Evolutionary conservation across 2,329 filamentous ascomycete species (phyloP), one percentile per base, ranked within the genome.

Genomic region (Fusarium irregulare): DNA sequence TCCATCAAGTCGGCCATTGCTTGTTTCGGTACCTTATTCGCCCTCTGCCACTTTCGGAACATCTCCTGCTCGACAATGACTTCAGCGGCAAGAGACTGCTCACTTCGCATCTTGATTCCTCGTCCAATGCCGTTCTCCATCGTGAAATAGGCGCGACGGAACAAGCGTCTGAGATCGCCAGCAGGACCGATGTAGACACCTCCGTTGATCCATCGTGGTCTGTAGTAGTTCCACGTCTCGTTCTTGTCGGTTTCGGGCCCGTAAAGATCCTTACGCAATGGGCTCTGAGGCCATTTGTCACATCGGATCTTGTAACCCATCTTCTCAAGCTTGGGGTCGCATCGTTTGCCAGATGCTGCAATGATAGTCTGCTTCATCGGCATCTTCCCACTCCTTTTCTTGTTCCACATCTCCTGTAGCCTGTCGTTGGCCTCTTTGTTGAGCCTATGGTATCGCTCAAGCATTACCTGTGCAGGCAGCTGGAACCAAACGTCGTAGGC

Each of bases 281-380:
- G 60, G 12, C 46, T 32, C 9, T 58, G 46, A 1, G 62, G 62
- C 62, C 60, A 64, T 3, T 6, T 1, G 10, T 64, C 50, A 5
- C 59, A 64, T 18, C n/a, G 37, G 4, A 64, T 14, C 13, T 64
- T 42, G 9, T 57, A 34, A 3, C 61, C 61, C 14, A 7, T 50
- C 0, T 4, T 9, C 7, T 25, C 46, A 7, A 28, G 20, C n/a
- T 64, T 9, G 2, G 60, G 37, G 7, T 58, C 40, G 2, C 60
- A 64, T n/a, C 12, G 34, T 32, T 41, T 64, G 27, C 56, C 45
- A 2, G 40, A 28, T 16, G 60, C 62, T 2, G 16, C 30, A 6
- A 65, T 20, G 4, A 65, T 65, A 4, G 62, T 65, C 30, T 64
- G 61, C 30, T 37, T 48, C 61, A 64, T 64, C 7, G 61, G 60